Evolutionary conservation across 129 eudicot genomes (phyloP).

Genomic region (Lonicera japonica): DNA sequence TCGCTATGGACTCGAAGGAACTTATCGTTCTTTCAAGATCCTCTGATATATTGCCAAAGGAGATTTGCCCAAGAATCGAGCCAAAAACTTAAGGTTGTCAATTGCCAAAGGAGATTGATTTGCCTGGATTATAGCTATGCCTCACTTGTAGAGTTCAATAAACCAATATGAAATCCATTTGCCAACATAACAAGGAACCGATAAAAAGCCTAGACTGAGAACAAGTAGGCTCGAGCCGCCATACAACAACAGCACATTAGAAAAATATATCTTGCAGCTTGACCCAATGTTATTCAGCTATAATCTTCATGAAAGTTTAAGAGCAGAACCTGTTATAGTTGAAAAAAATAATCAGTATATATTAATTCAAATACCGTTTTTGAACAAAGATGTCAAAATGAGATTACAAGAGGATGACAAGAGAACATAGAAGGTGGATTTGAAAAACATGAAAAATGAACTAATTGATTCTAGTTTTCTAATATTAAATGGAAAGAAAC

Average conservation of each 20-base stretch:
- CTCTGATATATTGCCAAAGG: slow-evolving; percentile 31
- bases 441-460: neutral
- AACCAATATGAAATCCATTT: slow-evolving; percentile 3
- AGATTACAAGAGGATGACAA: neutral
- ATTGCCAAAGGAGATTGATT: slow-evolving; percentile 41
- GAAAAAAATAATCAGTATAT: neutral
- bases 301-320: slow-evolving; percentile 18
- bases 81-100: slow-evolving; percentile 9
- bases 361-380: neutral
- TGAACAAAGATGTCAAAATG: too few species aligned
- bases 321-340: slow-evolving; percentile 17
- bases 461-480: too few species aligned
- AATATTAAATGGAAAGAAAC: too few species aligned
- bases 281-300: slow-evolving; percentile 15
- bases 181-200: neutral
- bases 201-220: neutral
- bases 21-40: neutral
- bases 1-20: slow-evolving; percentile 3
- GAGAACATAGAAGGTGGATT: neutral
- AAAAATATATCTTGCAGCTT: slow-evolving; percentile 15
- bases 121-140: slow-evolving; percentile 4
- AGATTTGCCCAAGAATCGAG: slow-evolving; percentile 30
- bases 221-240: neutral
- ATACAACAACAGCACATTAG: slow-evolving; percentile 8
- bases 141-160: neutral